Conservation (phyloP, 495 filamentous ascomycete genomes). For the Aspergillus panamensis region DNA sequence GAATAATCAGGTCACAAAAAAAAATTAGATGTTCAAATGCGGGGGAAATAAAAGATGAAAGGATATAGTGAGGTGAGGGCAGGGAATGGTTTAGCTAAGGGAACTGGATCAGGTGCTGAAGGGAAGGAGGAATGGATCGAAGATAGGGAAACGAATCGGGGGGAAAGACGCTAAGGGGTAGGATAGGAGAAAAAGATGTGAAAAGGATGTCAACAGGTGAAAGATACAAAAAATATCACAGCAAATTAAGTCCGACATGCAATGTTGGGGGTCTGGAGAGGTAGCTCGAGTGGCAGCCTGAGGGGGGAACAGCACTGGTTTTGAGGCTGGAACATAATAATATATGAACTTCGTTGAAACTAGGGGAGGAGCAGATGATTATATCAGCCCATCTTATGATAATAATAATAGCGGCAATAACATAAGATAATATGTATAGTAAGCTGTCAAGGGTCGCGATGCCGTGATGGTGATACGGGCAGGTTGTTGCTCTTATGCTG, state of each 20-base stretch:
- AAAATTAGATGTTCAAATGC: neutral
- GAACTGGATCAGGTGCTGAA: neutral
- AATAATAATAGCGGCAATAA: conserved; percentile 10
- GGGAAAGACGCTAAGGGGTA: neutral
- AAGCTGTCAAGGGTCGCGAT: conserved; percentile 14
- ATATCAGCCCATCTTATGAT: conserved; percentile 2
- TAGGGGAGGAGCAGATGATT: conserved; percentile 7
- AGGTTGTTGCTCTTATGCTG: conserved; percentile 6
- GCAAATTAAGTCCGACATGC: conserved; percentile 24
- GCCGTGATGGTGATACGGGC: conserved; percentile 16
- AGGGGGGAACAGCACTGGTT: conserved; percentile 10
- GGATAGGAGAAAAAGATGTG: conserved; percentile 15
- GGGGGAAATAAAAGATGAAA: neutral
- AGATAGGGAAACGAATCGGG: conserved; percentile 5
- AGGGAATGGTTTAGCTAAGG: neutral
- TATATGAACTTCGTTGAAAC: conserved; percentile 5
- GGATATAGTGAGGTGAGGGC: neutral
- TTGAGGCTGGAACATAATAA: conserved; percentile 22
- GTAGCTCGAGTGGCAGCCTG: conserved; percentile 12
- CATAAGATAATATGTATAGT: conserved; percentile 19
- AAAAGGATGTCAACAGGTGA: conserved; percentile 16
- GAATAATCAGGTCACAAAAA: neutral
- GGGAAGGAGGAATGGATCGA: neutral
- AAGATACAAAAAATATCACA: conserved; percentile 19
- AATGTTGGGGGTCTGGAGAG: conserved; percentile 14